These are phyloP conservation scores for Nakaseomyces kungkrabaensis DNA, from an alignment of 1,139 yeast species.

Conservation along the genomic window DNA sequence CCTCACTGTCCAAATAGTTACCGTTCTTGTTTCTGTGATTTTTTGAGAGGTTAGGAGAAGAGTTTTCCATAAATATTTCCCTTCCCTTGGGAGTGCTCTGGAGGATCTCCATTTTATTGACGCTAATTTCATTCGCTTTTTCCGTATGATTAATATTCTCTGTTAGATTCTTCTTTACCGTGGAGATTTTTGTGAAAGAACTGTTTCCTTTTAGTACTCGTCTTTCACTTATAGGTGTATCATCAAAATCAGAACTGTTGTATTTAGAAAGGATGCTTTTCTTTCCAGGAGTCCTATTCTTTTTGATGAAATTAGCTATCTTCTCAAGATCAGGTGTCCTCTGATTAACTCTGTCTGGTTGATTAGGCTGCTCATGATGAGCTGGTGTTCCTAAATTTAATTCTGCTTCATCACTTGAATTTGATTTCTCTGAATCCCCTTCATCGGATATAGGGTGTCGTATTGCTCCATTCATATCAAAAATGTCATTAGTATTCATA, in stretches of 20 bases:
- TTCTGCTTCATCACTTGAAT: background rate
- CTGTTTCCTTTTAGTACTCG: background rate
- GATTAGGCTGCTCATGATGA: background rate
- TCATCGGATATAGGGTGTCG: background rate
- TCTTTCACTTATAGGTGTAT: constrained; percentile 15
- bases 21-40: background rate
- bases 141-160: background rate
- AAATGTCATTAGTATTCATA: constrained; percentile 4
- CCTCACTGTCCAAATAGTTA: background rate
- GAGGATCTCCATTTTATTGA: background rate
- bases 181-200: background rate
- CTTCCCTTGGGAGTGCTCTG: background rate
- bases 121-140: background rate
- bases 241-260: constrained; percentile 13
- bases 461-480: background rate
- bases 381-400: background rate
- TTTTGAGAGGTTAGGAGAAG: constrained; percentile 1
- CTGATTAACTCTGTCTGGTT: constrained; percentile 7
- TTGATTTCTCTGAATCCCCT: background rate
- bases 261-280: constrained; percentile 9
- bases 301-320: constrained; percentile 18
- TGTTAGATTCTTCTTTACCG: background rate
- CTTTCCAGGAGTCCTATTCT: constrained; percentile 11
- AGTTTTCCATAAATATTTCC: background rate
- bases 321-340: constrained; percentile 25